These are phyloP conservation scores for Cephaloascus albidus DNA, from an alignment of 805 yeast genomes.

Conservation along the genomic window DNA sequence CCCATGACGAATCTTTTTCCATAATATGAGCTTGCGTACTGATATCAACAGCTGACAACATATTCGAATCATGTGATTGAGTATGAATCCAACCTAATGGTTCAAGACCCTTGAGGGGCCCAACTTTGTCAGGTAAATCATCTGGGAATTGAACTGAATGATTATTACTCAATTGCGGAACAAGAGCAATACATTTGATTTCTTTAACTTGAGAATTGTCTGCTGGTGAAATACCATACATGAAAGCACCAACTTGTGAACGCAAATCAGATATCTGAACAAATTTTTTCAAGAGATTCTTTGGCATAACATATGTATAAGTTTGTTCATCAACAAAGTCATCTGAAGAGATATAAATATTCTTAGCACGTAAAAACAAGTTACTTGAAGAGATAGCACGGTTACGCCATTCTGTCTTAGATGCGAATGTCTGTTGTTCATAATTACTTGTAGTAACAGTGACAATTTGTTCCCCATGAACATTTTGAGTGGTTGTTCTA, in stretches of 20 bases:
- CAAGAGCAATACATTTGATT: conserved; percentile 61
- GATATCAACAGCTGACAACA: conserved; percentile 64
- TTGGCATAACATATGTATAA: conserved; percentile 72
- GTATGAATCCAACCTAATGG: conserved; percentile 95
- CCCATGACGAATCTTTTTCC: conserved; percentile 13
- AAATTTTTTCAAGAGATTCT: conserved; percentile 68
- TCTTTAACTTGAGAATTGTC: conserved; percentile 74
- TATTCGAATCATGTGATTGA: conserved; percentile 53
- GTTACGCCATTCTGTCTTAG: conserved; percentile 86
- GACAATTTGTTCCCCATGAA: conserved; percentile 92
- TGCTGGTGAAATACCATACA: conserved; percentile 72
- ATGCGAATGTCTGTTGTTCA: conserved; percentile 75
- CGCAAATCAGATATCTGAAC: conserved; percentile 74
- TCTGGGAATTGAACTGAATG: conserved; percentile 56
- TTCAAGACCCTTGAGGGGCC: conserved; percentile 39
- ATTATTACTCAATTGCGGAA: conserved; percentile 80
- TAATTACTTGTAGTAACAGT: conserved; percentile 88
- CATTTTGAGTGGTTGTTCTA: conserved; percentile 77
- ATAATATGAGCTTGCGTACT: conserved; percentile 42
- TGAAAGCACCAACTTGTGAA: conserved; percentile 70
- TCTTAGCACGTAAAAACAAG: conserved; percentile 63
- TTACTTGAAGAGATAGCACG: conserved; percentile 74
- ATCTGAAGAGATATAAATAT: conserved; percentile 59
- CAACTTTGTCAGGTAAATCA: conserved; percentile 27
- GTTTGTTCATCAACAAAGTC: conserved; percentile 42